Conservation (phyloP, 768 basidiomycete species). For the Sutorius australiensis region DNA sequence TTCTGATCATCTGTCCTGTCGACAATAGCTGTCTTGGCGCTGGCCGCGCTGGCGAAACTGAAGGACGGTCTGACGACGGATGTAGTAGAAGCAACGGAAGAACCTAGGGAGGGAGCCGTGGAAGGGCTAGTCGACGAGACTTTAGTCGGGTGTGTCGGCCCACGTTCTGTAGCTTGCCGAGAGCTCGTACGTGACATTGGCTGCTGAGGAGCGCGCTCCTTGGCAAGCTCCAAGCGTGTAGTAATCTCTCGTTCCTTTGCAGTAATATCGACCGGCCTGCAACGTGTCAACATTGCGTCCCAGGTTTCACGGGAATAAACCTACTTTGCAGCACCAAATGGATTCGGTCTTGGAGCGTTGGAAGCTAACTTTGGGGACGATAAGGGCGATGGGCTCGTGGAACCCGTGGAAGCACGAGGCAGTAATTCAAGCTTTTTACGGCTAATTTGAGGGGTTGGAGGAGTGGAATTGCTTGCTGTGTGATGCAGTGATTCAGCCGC, state of each 20-base stretch:
- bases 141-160: slow-evolving; percentile 25
- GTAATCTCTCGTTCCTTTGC: slow-evolving; percentile 71
- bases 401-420: slow-evolving; percentile 68
- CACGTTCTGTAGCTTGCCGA: slow-evolving; percentile 46
- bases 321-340: slow-evolving; percentile 85
- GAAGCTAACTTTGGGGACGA: slow-evolving; percentile 72
- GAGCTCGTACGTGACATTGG: slow-evolving; percentile 50
- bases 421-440: slow-evolving; percentile 83
- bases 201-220: slow-evolving; percentile 34
- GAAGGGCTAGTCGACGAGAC: slow-evolving; percentile 31
- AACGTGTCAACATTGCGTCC: slow-evolving; percentile 8
- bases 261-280: slow-evolving; percentile 81
- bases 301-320: slow-evolving; percentile 18
- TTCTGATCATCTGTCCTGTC: slow-evolving; percentile 19
- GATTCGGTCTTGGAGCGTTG: slow-evolving; percentile 54
- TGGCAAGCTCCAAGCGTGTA: slow-evolving; percentile 51
- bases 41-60: slow-evolving; percentile 80
- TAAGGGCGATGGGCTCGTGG: slow-evolving; percentile 68
- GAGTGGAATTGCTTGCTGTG: slow-evolving; percentile 65
- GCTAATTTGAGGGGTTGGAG: slow-evolving; percentile 75
- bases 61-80: slow-evolving; percentile 63
- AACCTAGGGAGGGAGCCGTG: slow-evolving; percentile 12
- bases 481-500: slow-evolving; percentile 6
- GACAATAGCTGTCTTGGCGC: slow-evolving; percentile 24
- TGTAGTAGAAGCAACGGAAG: slow-evolving; percentile 30